A percentile compares a stretch with the other conserved stretches of the same genome.
Conservation (phyloP, 768 basidiomycete genomes). For the Epithele typhae region DNA sequence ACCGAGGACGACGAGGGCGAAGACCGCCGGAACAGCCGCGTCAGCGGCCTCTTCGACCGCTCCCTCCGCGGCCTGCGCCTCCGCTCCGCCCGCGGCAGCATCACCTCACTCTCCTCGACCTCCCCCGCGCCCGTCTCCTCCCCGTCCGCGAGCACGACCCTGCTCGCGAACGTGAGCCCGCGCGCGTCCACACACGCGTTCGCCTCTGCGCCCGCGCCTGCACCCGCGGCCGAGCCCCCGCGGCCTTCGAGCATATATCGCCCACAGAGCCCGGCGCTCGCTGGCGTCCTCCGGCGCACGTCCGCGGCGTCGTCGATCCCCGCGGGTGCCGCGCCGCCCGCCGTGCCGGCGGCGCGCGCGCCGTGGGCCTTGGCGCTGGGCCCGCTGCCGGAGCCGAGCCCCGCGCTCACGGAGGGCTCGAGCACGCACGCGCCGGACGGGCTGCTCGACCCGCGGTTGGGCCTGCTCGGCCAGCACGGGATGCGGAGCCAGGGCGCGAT, state of each 20-base stretch:
- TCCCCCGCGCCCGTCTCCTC: not conserved
- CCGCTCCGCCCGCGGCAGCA: conserved; percentile 8
- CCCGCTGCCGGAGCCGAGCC: conserved; percentile 17
- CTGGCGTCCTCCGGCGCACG: not conserved
- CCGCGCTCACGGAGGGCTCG: conserved; percentile 21
- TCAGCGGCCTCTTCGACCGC: conserved; percentile 8
- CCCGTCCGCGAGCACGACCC: not conserved
- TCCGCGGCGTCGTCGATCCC: conserved; percentile 2
- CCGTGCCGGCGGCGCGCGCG: not conserved
- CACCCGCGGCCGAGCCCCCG: not conserved
- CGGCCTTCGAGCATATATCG: conserved; percentile 13
- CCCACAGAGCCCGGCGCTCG: conserved; percentile 9
- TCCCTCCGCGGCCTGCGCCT: conserved; percentile 10
- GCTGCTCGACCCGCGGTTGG: conserved; percentile 19
- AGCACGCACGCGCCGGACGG: conserved; percentile 20
- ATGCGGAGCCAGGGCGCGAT: conserved; percentile 24
- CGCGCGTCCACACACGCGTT: not conserved
- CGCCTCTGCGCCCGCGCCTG: too few species aligned
- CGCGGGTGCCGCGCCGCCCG: conserved; percentile 1
- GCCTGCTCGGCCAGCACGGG: conserved; percentile 8
- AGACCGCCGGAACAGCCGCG: conserved; percentile 4
- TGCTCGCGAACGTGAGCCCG: not conserved
- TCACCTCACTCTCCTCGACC: not conserved
- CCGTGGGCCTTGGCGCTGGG: not conserved
- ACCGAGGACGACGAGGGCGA: conserved; percentile 10